Percentiles rank a stretch among this genome's conserved stretches.
These are phyloP conservation scores for Maudiozyma saulgeensis DNA, from an alignment of 805 yeast species.

Conservation along the genomic window DNA sequence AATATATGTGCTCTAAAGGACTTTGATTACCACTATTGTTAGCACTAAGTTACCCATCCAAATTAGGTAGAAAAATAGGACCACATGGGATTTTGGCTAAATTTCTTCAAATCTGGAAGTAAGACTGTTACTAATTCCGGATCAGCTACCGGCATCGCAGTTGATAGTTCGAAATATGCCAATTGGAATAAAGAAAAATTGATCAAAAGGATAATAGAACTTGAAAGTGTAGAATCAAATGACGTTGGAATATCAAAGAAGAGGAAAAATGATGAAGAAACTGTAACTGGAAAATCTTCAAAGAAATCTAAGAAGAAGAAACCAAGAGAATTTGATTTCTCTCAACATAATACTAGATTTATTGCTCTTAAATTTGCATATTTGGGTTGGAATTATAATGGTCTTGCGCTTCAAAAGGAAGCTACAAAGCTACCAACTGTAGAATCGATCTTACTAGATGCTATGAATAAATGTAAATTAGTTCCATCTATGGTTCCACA, in stretches of 20 bases:
- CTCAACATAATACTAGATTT: constrained; percentile 51
- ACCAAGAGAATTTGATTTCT: constrained; percentile 51
- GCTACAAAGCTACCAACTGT: constrained; percentile 78
- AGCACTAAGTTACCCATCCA: no score
- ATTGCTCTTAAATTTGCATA: constrained; percentile 81
- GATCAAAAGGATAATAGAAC: constrained; percentile 43
- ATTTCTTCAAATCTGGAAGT: constrained; percentile 9
- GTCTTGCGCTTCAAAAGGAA: constrained; percentile 73
- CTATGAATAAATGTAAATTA: constrained; percentile 56
- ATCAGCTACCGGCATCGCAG: neutral
- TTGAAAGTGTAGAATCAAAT: constrained; percentile 34
- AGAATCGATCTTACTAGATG: constrained; percentile 66
- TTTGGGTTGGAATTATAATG: constrained; percentile 90
- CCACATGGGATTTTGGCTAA: constrained; percentile 12
- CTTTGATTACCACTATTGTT: no score
- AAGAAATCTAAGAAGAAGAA: constrained; percentile 27
- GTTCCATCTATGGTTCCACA: constrained; percentile 51
- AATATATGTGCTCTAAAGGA: no score
- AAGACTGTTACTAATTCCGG: constrained; percentile 1
- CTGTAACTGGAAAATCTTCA: neutral
- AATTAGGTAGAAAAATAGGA: neutral
- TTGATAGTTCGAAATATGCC: constrained; percentile 33
- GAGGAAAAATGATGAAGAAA: constrained; percentile 1
- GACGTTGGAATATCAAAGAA: neutral
- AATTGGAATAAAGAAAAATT: constrained; percentile 61